These are phyloP conservation scores for Acorus calamus DNA, from an alignment of 106 monocot genomes.

Conservation along the genomic window DNA sequence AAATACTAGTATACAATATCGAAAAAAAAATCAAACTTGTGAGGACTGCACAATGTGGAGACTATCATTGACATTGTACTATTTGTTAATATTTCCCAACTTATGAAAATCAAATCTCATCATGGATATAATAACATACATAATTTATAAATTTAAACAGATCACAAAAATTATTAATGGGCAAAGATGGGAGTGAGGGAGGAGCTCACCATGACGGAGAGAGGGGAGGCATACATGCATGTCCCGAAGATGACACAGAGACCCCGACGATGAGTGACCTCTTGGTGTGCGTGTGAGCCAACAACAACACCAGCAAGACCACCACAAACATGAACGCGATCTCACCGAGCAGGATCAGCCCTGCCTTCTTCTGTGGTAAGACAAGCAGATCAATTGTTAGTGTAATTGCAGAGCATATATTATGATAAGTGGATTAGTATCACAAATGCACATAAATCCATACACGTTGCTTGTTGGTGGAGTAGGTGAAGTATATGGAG, in stretches of 20 bases:
- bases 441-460: not conserved
- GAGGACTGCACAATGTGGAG: no score
- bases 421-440: not conserved
- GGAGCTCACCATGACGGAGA: constrained; percentile 38
- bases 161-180: no score
- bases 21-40: no score
- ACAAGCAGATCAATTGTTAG: no score
- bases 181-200: no score
- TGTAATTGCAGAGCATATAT: not conserved
- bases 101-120: not conserved
- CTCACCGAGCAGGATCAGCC: constrained; percentile 3
- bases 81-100: no score
- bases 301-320: constrained; percentile 22
- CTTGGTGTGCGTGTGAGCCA: constrained; percentile 10
- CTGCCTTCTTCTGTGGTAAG: not conserved
- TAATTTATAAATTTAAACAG: no score
- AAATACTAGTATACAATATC: no score
- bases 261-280: constrained; percentile 42
- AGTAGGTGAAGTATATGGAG: constrained; percentile 34
- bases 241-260: constrained; percentile 45
- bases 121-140: no score
- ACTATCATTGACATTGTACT: no score
- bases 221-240: constrained; percentile 59
- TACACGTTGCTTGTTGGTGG: constrained; percentile 15
- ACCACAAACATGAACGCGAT: constrained; percentile 26